These are phyloP conservation scores for Trametes meyenii DNA, from an alignment of 768 basidiomycete genomes.

Conservation along the genomic window DNA sequence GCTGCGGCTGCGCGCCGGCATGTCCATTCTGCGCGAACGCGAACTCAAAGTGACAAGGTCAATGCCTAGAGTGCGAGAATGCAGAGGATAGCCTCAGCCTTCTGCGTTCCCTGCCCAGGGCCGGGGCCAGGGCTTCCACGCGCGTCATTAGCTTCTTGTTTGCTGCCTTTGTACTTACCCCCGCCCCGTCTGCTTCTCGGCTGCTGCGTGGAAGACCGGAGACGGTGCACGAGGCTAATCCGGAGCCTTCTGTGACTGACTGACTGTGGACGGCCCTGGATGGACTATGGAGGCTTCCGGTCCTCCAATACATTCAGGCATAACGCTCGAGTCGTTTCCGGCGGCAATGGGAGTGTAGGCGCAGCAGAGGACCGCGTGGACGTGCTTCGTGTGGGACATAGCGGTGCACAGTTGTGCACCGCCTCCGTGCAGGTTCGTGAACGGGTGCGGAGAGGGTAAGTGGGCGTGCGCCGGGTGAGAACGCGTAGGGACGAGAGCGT, in stretches of 20 bases:
- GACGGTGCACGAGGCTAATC: neutral
- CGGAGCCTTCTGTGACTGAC: neutral
- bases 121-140: too few species aligned
- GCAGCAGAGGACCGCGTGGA: constrained; percentile 12
- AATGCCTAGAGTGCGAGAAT: too few species aligned
- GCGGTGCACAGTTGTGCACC: neutral
- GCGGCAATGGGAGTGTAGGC: neutral
- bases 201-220: neutral
- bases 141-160: too few species aligned
- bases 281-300: neutral
- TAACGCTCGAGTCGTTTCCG: neutral
- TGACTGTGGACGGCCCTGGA: neutral
- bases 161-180: too few species aligned
- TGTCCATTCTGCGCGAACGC: neutral
- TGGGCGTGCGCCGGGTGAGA: neutral
- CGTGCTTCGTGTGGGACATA: constrained; percentile 5
- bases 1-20: neutral
- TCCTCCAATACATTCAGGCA: neutral
- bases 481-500: neutral
- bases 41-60: neutral
- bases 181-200: neutral
- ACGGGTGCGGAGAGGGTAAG: neutral
- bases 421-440: neutral
- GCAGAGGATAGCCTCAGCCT: too few species aligned
- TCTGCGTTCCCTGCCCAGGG: too few species aligned